Evolutionary conservation across 768 basidiomycete genomes (phyloP), one percentile per base, ranked within the genome.

Genomic region (Termitomyces sp.): DNA sequence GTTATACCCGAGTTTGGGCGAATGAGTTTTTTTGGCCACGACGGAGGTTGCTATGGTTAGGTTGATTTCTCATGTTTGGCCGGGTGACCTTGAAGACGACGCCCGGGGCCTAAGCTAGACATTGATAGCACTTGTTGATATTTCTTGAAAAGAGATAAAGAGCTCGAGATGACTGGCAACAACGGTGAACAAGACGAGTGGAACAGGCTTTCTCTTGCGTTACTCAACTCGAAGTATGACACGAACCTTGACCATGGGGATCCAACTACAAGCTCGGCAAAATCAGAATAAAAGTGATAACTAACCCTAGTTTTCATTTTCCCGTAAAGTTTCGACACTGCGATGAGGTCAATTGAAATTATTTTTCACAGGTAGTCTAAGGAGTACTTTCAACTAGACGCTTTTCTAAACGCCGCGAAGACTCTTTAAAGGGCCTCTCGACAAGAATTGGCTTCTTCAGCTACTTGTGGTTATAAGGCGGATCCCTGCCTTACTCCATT

Each of bases 191-290:
- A 49, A 57, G 11, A 5, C 38, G 42, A 64, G 45, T 47, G 31
- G 55, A 65, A 57, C 58, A 15, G 34, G 37, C 57, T 48, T 47
- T 61, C n/a, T 59, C 46, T 59, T 49, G 29, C 34, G 10, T 40
- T 48, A 50, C 42, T 62, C n/a, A 32, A 29, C 52, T 37, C 48
- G 43, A 29, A 56, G 29, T 32, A 36, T 60, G 49, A 36, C 54
- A 29, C 40, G 36, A 52, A 31, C 37, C 54, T 57, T 43, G 63
- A 43, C 57, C 58, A 62, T 45, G 54, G 32, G 32, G 60, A 51
- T 40, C 32, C n/a, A 17, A 32, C 47, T 59, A 25, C 25, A 25
- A 25, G 25, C 1, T 25, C 25, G 25, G 25, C 1, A 25, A 25
- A 25, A 25, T 25, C 25, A 25, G 25, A 25, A 25, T 25, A 25